Percentiles rank a stretch among this genome's conserved stretches.
These are phyloP conservation scores for Epichloe brachyelytri DNA, from an alignment of 2,329 filamentous ascomycete species.

Conservation along the genomic window DNA sequence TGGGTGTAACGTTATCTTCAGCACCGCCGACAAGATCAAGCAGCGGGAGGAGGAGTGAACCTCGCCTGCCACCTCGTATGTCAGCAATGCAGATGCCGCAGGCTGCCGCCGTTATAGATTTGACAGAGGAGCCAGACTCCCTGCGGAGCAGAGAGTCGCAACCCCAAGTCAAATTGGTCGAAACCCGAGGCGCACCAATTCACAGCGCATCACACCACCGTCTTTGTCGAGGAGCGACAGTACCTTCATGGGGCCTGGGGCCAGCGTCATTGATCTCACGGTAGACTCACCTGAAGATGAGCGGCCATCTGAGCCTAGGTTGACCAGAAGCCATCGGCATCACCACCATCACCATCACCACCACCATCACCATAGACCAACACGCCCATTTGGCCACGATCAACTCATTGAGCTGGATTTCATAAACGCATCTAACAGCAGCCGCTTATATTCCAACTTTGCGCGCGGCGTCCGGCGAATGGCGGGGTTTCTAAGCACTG, in stretches of 20 bases:
- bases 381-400: constrained; percentile 8
- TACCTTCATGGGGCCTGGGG: constrained; percentile 22
- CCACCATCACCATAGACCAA: constrained; percentile 5
- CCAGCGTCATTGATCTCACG: constrained; percentile 39
- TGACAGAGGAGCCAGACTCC: constrained; percentile 39
- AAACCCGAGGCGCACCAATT: constrained; percentile 29
- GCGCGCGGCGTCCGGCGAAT: constrained; percentile 15
- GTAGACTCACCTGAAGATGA: constrained; percentile 28
- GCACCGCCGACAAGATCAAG: neutral
- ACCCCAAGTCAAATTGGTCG: constrained; percentile 9
- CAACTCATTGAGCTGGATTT: constrained; percentile 16
- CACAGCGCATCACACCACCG: constrained; percentile 27
- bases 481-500: constrained; percentile 14
- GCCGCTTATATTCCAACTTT: constrained; percentile 8
- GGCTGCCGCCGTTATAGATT: constrained; percentile 29
- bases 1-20: neutral
- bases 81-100: constrained; percentile 2
- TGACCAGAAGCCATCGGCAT: constrained; percentile 3
- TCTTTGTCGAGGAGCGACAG: constrained; percentile 32
- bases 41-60: neutral
- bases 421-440: constrained; percentile 8
- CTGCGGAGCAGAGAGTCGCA: constrained; percentile 23
- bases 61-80: neutral
- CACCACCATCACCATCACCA: constrained; percentile 9
- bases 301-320: constrained; percentile 5